Evolutionary conservation across 116 monocot species (phyloP), one percentile per base, ranked within the genome.

Genomic region (Posidonia oceanica): DNA sequence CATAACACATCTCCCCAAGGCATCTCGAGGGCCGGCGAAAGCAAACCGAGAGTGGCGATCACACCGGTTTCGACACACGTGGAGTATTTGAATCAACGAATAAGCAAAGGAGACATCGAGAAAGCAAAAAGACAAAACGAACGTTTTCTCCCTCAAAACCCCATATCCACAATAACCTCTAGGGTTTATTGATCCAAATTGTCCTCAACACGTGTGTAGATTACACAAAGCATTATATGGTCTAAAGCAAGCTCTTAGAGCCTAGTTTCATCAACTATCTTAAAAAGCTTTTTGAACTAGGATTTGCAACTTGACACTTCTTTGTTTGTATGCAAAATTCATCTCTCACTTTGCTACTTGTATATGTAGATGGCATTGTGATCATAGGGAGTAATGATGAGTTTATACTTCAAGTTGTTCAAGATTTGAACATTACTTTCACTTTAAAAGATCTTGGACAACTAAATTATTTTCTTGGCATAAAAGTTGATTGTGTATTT

Each of bases 191-290:
- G 22, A 68, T 36, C 3, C 3, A 22, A 18, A 23, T 12, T 3
- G 6, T 2, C 16, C 39, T 51, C 52, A 68, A 8, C 41, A 52
- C 4, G 13, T 54, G 16, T 53, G 18, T 36, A 68, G 52, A 7
- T 29, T 68, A 21, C 7, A 64, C 10, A 10, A n/a, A n/a, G 3
- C 69, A 7, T 5, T 70, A 6, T 70, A 70, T 55, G 69, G 69
- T 23, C 68, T 68, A 3, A 72, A 72, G 42, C 60, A 72, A 48
- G 44, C 61, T 4, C 72, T 39, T 6, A 4, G 59, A 18, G 40
- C 68, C 48, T 68, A 7, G 53, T 68, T 52, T 53, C 11, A 3
- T 14, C 48, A 53, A 22, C 8, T 36, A 17, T 38, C 17, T 14
- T 8, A 17, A 4, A 39, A 10, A 15, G n/a, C 17, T 53, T 12